These are phyloP conservation scores for Rhodamnia argentea DNA, from an alignment of 345 rosid genomes.

Conservation along the genomic window DNA sequence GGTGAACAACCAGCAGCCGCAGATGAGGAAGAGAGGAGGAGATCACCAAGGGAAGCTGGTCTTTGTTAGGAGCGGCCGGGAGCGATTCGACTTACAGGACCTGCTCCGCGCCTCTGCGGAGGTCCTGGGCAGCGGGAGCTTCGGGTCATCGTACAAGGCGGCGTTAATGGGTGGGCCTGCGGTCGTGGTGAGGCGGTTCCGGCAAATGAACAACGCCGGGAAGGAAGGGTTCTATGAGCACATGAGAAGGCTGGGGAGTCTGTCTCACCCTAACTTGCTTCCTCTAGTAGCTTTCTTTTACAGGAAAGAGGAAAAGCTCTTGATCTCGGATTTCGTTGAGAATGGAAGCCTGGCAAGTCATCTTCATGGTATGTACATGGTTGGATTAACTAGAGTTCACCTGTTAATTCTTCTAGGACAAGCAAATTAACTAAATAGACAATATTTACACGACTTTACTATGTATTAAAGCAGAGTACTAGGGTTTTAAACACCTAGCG, in stretches of 20 bases:
- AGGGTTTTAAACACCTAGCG: too few relatives aligned
- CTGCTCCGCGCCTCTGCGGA: slow-evolving; percentile 76
- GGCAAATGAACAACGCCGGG: slow-evolving; percentile 45
- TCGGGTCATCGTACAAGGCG: slow-evolving; percentile 83
- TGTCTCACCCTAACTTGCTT: slow-evolving; percentile 69
- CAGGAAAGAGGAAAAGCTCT: slow-evolving; percentile 75
- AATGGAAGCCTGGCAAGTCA: slow-evolving; percentile 76
- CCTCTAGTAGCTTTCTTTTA: slow-evolving; percentile 59
- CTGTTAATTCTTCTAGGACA: not conserved
- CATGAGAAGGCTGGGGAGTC: slow-evolving; percentile 53
- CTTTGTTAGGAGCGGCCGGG: slow-evolving; percentile 42
- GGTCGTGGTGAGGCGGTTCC: slow-evolving; percentile 73
- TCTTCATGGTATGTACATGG: slow-evolving; percentile 48
- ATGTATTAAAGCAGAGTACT: not conserved
- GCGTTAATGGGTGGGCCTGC: slow-evolving; percentile 37
- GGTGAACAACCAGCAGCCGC: not conserved
- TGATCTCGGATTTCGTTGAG: slow-evolving; percentile 49
- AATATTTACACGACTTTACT: not conserved
- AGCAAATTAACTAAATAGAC: not conserved
- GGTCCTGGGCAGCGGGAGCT: slow-evolving; percentile 63
- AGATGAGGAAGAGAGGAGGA: not conserved
- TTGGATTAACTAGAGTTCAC: not conserved
- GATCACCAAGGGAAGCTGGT: slow-evolving; percentile 19
- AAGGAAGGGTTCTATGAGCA: slow-evolving; percentile 60
- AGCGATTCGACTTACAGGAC: slow-evolving; percentile 62